Base-by-base conservation (phyloP, 2,329 filamentous ascomycete species). In the Ceratocystiopsis minuta region DNA sequence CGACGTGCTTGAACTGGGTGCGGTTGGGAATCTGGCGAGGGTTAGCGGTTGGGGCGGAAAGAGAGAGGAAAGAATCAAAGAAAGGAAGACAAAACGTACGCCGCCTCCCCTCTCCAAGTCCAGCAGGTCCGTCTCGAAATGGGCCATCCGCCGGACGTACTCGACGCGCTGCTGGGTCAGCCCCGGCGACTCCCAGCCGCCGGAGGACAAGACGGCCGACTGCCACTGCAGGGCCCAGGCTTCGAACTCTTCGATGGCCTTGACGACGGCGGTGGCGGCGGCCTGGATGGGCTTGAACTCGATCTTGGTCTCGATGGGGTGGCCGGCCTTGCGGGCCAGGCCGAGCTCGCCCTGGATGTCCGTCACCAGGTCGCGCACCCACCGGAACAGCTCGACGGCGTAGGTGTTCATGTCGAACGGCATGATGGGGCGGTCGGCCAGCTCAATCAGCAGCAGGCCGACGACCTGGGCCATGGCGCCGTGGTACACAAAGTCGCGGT, bases 1-100 rank as follows among this genome's bases (percentile, higher is more conserved):
- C 63, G 54, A 92, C 71, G 59, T 95, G 90, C 59, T 92, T 94
- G 68, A 86, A 98, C 60, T 96, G 90, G 6, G 81, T 82, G 49
- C 88, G 78, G 51, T 84, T 84, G 34, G 83, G 82, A 5, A 93
- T 71, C 80, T 86, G 31, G 12, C 13, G 6, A 43, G 40, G 12
- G 37, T 43, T 14, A 31, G 37, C n/a, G 34, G 32, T 32, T 13
- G 4, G 37, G 6, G 6, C 6, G 34, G 13, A 17, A n/a, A 14
- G n/a, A 31, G 9, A 35, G 16, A 12, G 32, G 17, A 6, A 41
- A 31, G 13, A 33, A 13, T 6, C 14, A 33, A 33, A 40, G 15
- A 33, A 18, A 32, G 38, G 16, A 24, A 5, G 16, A 13, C 4
- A 16, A 42, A 43, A 76, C 82, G 68, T 72, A 92, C 80, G 45